phyloP scores from a whole-genome alignment of 78 protist species.

The Monosiga brevicollis region DNA sequence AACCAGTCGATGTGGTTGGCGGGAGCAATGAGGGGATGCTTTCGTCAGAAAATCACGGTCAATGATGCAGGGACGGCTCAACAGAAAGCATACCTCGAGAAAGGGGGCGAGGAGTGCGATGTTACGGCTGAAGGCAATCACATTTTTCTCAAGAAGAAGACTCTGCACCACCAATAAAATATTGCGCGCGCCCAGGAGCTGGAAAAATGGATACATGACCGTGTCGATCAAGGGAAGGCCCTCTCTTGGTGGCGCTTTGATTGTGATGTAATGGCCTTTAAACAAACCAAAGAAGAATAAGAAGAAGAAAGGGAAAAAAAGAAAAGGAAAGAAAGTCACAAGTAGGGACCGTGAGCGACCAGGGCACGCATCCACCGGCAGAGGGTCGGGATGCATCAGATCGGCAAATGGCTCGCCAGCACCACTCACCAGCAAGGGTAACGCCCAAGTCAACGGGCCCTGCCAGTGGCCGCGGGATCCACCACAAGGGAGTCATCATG shows the following conservation, averaged over 20 bases:
- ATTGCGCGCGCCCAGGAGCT: background rate
- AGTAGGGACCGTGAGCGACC: background rate
- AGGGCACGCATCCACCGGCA: too few species aligned
- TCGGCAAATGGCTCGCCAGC: background rate
- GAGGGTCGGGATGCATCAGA: background rate
- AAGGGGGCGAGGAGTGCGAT: background rate
- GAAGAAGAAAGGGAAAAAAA: background rate
- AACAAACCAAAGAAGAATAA: background rate
- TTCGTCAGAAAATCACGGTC: background rate
- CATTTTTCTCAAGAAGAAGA: background rate
- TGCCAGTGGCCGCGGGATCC: too few species aligned
- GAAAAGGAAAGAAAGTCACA: background rate
- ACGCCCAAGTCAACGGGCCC: too few species aligned
- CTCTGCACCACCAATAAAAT: background rate
- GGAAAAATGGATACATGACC: background rate
- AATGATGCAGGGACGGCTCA: background rate
- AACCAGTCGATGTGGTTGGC: background rate
- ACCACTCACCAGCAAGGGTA: too few species aligned
- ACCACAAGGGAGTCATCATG: too few species aligned
- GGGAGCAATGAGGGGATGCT: background rate
- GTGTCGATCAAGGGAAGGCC: background rate
- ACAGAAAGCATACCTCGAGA: background rate
- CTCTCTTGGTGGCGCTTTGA: background rate
- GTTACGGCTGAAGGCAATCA: background rate
- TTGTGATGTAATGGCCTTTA: background rate